Evolutionary conservation across 2,329 filamentous ascomycete species (phyloP), one percentile per base, ranked within the genome.

Genomic region (Seiridium unicorne): DNA sequence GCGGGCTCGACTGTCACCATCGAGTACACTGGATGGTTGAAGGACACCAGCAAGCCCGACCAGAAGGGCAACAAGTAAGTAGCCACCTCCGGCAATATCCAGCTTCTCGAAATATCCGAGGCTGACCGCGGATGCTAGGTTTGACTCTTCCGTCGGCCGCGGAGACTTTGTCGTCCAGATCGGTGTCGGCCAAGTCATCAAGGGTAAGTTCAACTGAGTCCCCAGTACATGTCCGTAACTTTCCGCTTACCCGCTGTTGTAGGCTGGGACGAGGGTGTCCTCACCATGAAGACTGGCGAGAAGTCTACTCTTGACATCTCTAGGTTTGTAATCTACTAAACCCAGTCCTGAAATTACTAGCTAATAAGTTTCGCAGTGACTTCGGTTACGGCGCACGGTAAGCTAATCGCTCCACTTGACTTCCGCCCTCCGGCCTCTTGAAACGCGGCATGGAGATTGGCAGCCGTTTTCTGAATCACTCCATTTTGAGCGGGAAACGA

Each of bases 11-110:
- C 78, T 34, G 91, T 98, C 71, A 86, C 84, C 71, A 96, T 98
- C 72, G 87, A 95, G 78, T 98, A 98, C 84, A 95, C 90, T 47
- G 95, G 95, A 69, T 97, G 82, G 78, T 83, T 98, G 64, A 90
- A 89, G 77, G 89, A 96, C 71, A 71, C 79, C 31, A 77, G 71
- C 64, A 77, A 85, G 73, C 76, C 83, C 18, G 81, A 86, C 60
- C 81, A 85, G 70, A 86, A 90, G 83, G 93, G 93, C 69, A 77
- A 75, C 34, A 73, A 92, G 93, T 96, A 80, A 70, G 89, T 77
- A 18, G 58, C 44, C 40, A 9, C 13, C 26, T 32, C 11, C 26
- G 11, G n/a, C 10, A 42, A 42, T 59, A 7, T 36, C 10, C 42
- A 10, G 10, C n/a, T 44, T 9, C 9, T 9, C 42, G 10, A 44